Conservation (phyloP, 2,329 filamentous ascomycete species). For the Penicillium capsulatum region DNA sequence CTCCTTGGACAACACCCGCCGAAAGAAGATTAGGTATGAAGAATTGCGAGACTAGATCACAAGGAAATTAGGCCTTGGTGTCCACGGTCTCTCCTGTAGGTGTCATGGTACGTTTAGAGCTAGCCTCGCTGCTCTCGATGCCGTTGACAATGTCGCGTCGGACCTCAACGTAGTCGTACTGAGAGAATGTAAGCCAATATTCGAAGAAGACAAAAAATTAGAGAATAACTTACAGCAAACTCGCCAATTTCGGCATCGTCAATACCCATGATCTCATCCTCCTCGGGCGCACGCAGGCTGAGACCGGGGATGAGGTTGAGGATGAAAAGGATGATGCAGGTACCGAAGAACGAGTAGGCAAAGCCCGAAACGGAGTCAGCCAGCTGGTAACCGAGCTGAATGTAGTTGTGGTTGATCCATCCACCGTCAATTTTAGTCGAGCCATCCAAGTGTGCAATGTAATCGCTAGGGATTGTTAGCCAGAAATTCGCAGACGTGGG, state of each 20-base stretch:
- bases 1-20: too few species aligned
- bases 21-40: slow-evolving; percentile 8
- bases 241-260: slow-evolving; percentile 89
- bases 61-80: slow-evolving; percentile 23
- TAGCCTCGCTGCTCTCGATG: slow-evolving; percentile 26
- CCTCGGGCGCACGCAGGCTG: slow-evolving; percentile 67
- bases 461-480: slow-evolving; percentile 50
- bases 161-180: slow-evolving; percentile 87
- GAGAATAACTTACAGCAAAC: slow-evolving; percentile 61
- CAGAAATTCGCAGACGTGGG: not conserved
- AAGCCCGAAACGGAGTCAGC: slow-evolving; percentile 74
- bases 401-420: slow-evolving; percentile 79
- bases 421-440: slow-evolving; percentile 64
- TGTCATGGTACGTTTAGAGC: slow-evolving; percentile 31
- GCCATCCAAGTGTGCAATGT: slow-evolving; percentile 78
- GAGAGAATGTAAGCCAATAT: slow-evolving; percentile 7
- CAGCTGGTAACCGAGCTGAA: slow-evolving; percentile 78
- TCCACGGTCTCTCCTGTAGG: slow-evolving; percentile 24
- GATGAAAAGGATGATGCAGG: slow-evolving; percentile 72
- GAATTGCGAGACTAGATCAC: slow-evolving; percentile 8
- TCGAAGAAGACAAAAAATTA: not conserved
- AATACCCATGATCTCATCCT: slow-evolving; percentile 78
- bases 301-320: slow-evolving; percentile 76
- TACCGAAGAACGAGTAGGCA: slow-evolving; percentile 72
- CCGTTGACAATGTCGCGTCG: slow-evolving; percentile 62